Evolutionary conservation across 2,329 filamentous ascomycete genomes (phyloP).

Genomic region (Fusarium coicis): DNA sequence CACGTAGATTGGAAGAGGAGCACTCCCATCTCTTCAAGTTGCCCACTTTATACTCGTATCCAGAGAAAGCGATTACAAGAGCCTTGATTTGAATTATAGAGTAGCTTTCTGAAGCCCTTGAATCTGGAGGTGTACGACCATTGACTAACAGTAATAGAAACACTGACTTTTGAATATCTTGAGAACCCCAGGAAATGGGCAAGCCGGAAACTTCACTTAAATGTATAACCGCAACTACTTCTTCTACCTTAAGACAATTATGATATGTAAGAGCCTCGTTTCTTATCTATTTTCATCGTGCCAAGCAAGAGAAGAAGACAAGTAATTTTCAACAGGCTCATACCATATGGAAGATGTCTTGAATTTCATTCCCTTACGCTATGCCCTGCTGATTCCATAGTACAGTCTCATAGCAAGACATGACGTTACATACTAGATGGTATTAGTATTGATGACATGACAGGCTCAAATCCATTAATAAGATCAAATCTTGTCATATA

Average conservation of each 20-base stretch:
- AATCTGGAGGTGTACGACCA: background rate
- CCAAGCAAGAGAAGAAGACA: background rate
- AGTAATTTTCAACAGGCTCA: background rate
- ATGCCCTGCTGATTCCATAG: background rate
- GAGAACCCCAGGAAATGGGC: background rate
- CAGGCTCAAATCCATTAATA: background rate
- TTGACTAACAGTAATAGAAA: background rate
- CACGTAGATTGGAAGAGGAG: background rate
- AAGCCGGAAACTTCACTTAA: background rate
- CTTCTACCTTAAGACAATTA: no score
- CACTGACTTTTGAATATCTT: background rate
- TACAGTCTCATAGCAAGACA: no score
- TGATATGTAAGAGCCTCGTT: background rate
- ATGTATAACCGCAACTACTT: background rate
- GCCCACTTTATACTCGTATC: background rate
- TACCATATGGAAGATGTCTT: background rate
- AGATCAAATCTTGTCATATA: background rate
- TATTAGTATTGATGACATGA: background rate
- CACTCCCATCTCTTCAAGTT: background rate
- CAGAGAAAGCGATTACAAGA: accelerated
- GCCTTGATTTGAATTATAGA: background rate
- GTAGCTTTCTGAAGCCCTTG: background rate
- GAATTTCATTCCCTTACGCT: background rate
- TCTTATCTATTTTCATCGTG: background rate
- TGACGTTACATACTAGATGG: background rate